Percentiles rank a stretch among this genome's conserved stretches.
Conservation (phyloP, 176 grass and related monocot genomes). For the Musa schizocarpa region DNA sequence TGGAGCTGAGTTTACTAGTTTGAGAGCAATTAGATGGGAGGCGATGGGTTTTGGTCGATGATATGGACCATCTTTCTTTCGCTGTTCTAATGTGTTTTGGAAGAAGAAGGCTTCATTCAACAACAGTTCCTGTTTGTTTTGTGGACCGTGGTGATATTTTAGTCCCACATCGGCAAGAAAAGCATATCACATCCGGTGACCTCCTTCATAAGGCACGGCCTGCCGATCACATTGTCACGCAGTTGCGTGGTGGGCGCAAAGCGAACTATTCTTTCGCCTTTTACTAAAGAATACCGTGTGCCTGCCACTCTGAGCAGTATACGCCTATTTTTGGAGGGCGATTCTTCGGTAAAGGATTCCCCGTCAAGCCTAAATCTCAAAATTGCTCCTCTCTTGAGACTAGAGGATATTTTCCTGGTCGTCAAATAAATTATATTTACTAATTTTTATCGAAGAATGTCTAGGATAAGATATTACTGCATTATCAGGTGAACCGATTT, state of each 20-base stretch:
- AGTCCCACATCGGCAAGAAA: neutral
- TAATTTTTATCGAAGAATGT: too few species aligned
- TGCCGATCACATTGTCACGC: neutral
- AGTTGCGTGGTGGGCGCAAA: conserved; percentile 14
- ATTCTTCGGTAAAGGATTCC: neutral
- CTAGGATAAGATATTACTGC: too few species aligned
- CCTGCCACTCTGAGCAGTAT: neutral
- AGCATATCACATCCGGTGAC: neutral
- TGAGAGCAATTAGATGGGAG: too few species aligned
- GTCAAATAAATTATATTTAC: too few species aligned
- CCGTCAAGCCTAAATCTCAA: neutral
- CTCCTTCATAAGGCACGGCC: neutral
- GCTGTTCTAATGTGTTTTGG: too few species aligned
- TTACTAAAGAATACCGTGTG: conserved; percentile 24
- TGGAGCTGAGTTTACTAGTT: too few species aligned
- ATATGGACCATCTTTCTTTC: too few species aligned
- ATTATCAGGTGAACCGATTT: too few species aligned
- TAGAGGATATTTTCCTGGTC: too few species aligned
- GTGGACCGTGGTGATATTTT: neutral
- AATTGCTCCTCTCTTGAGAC: neutral
- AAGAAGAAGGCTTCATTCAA: too few species aligned
- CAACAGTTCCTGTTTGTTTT: too few species aligned
- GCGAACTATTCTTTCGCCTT: conserved; percentile 25
- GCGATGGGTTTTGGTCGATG: too few species aligned
- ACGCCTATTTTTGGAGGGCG: conserved; percentile 13